Evolutionary conservation across 495 filamentous ascomycete genomes (phyloP).

Genomic region (Delitschia confertaspora): DNA sequence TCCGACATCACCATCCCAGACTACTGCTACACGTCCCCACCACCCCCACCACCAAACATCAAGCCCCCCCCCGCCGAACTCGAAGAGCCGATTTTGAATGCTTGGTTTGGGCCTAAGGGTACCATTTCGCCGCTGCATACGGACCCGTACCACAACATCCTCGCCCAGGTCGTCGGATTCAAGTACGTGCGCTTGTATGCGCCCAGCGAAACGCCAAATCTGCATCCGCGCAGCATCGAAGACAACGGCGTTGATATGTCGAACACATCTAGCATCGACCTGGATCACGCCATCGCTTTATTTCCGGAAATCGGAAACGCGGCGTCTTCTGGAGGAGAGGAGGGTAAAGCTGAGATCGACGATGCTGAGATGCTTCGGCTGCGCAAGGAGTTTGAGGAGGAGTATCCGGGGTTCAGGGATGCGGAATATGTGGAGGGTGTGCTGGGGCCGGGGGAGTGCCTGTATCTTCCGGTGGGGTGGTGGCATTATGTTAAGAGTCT

Average conservation of each 20-base stretch:
- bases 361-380: constrained; percentile 20
- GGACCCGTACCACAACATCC: constrained; percentile 88
- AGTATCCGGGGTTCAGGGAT: constrained; percentile 48
- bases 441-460: constrained; percentile 66
- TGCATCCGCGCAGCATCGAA: constrained; percentile 62
- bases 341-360: constrained; percentile 27
- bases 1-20: constrained; percentile 75
- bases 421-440: constrained; percentile 71
- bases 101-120: constrained; percentile 81
- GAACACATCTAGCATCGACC: constrained; percentile 74
- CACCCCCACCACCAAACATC: constrained; percentile 28
- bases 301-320: constrained; percentile 33
- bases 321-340: neutral
- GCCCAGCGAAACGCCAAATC: constrained; percentile 46
- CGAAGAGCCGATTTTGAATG: constrained; percentile 48
- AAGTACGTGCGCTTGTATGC: constrained; percentile 88
- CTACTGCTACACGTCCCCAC: constrained; percentile 67
- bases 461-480: constrained; percentile 94
- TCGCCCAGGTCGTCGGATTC: constrained; percentile 79
- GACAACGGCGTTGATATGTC: constrained; percentile 77
- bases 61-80: constrained; percentile 35
- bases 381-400: constrained; percentile 30
- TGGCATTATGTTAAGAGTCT: constrained; percentile 95
- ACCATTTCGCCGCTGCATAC: constrained; percentile 91
- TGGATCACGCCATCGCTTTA: constrained; percentile 40